Conservation (phyloP, 805 yeast genomes). For the Candida glaebosa region DNA sequence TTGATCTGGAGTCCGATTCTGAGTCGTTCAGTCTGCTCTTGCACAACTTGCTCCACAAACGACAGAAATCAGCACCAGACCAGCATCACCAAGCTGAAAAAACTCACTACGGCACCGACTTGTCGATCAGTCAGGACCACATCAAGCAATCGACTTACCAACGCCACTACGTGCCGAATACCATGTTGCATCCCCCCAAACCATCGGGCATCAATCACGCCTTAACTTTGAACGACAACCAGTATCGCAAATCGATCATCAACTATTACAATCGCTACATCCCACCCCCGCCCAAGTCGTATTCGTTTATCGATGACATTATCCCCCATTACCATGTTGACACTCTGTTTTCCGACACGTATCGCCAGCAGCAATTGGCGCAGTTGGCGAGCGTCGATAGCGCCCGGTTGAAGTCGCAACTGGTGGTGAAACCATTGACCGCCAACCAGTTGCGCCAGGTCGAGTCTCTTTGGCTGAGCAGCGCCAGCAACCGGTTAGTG, state of each 20-base stretch:
- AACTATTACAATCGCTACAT: constrained; percentile 7
- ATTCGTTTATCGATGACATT: constrained; percentile 10
- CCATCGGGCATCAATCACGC: neutral
- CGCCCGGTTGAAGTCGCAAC: constrained; percentile 11
- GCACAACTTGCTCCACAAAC: constrained; percentile 3
- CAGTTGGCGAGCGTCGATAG: constrained; percentile 12
- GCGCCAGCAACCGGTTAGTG: constrained; percentile 7
- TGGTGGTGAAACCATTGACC: constrained; percentile 11
- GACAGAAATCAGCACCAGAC: neutral
- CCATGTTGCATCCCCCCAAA: neutral
- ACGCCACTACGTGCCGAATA: constrained; percentile 1
- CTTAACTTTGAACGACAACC: neutral
- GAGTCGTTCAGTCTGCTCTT: neutral
- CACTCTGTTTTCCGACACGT: constrained; percentile 8
- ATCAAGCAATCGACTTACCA: neutral
- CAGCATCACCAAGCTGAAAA: neutral
- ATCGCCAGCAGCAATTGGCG: constrained; percentile 9
- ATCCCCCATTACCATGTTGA: constrained; percentile 12
- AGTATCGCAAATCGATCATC: constrained; percentile 8
- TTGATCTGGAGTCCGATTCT: neutral
- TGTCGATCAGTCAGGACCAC: constrained; percentile 6
- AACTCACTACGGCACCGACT: constrained; percentile 10
- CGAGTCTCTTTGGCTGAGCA: constrained; percentile 10
- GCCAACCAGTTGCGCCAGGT: constrained; percentile 11
- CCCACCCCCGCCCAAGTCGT: constrained; percentile 9